Evolutionary conservation across 805 yeast genomes (phyloP).

Genomic region (Candida silvicultrix): DNA sequence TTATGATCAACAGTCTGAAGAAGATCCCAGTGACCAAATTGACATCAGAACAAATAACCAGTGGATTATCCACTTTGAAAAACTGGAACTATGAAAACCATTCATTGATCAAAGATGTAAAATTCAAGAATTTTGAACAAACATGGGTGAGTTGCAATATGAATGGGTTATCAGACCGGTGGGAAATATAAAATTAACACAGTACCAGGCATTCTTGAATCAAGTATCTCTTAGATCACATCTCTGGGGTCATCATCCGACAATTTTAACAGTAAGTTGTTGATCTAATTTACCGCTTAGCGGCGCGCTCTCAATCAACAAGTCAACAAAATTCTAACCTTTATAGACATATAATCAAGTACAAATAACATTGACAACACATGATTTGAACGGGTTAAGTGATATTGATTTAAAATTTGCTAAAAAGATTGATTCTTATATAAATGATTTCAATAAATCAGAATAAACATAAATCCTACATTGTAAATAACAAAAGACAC

Average conservation of each 20-base stretch:
- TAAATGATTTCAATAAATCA: conserved; percentile 2
- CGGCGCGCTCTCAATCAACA: no score
- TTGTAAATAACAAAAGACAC: no score
- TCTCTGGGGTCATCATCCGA: conserved; percentile 63
- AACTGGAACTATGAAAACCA: conserved; percentile 20
- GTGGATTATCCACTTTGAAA: conserved; percentile 1
- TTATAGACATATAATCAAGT: conserved; percentile 51
- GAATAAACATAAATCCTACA: no score
- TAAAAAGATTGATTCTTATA: conserved; percentile 33
- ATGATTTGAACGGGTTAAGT: conserved; percentile 51
- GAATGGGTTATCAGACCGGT: no score
- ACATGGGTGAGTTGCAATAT: conserved; percentile 58
- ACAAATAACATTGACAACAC: conserved; percentile 51
- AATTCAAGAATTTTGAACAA: conserved; percentile 45
- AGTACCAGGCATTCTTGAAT: conserved; percentile 36
- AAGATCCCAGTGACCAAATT: not conserved
- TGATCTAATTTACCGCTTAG: no score
- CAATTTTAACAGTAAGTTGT: conserved; percentile 42
- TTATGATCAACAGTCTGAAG: conserved; percentile 19
- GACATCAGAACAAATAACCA: not conserved
- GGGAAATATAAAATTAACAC: no score
- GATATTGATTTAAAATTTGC: conserved; percentile 57
- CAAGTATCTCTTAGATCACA: conserved; percentile 53
- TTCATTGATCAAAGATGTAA: conserved; percentile 29
- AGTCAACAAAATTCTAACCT: no score